Base-by-base conservation (phyloP, 148 eudicot genomes). In the Selenicereus undatus region DNA sequence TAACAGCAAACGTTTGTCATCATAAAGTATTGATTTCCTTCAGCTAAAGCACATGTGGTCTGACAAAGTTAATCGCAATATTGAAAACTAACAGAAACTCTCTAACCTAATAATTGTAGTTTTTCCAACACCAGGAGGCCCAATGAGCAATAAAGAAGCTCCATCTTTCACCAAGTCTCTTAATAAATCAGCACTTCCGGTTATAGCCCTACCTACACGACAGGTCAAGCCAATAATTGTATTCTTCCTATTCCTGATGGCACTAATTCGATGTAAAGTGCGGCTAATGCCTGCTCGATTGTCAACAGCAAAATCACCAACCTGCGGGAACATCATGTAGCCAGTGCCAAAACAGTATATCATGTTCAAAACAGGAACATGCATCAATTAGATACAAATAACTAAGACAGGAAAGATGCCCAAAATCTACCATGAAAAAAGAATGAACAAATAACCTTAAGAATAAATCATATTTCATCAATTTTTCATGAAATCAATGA, bases 51-150 rank as follows among this genome's bases (percentile, higher is more conserved):
- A 45, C n/a, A 74, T 2, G 2, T 4, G 22, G 22, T 4, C 62
- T 56, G 62, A 56, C 43, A 39, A 39, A 39, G 43, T 39, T 39
- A 39, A 39, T 39, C 8, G 24, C 54, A 36, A 74, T 16, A 69
- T n/a, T 36, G 69, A 26, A 52, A 66, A 50, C 24, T 16, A 27
- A 24, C 22, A 62, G 39, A 62, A 21, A 62, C 14, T 42, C 29
- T 69, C 85, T 71, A 42, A 93, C 99, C 99, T 93, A 86, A 96
- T 96, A 76, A 96, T 87, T 26, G 99, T 96, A 54, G 99, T 96
- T 87, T 96, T 96, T 48, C 99, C 99, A 76, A 96, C 99, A 81
- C 99, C 99, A 8, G 99, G 99, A 87, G 99, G 99, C 56, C 99
- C 99, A 83, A 96, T 96, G 70, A 96, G 93, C 88, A 96, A 86